A percentile compares a stretch with the other conserved stretches of the same genome.
Evolutionary conservation across 176 grass and related monocot species (phyloP).

Genomic region (Triticum monococcum): DNA sequence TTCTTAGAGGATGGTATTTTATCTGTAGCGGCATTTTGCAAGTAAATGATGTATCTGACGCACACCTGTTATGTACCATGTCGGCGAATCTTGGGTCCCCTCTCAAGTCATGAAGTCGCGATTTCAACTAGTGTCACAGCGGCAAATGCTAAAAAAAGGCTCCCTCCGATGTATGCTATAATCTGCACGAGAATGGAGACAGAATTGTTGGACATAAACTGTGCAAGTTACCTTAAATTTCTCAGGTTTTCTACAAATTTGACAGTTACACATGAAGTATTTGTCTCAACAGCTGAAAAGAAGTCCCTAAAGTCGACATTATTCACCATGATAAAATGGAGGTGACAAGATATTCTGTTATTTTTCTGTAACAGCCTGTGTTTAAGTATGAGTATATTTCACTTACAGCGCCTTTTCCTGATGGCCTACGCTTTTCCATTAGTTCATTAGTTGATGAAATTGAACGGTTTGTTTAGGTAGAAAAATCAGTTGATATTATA

Average conservation of each 20-base stretch:
- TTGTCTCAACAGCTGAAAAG: not conserved
- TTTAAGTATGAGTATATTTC: not conserved
- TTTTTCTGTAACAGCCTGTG: not conserved
- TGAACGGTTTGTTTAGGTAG: not conserved
- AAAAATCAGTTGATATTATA: not conserved
- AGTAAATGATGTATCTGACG: not conserved
- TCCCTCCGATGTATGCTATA: constrained; percentile 90
- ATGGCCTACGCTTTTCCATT: not conserved
- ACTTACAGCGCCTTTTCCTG: not conserved
- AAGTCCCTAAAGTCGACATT: not conserved
- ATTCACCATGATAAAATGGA: not conserved
- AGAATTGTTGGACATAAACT: constrained; percentile 3
- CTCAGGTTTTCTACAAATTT: not conserved
- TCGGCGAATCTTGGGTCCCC: constrained; percentile 15
- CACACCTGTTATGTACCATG: constrained; percentile 23
- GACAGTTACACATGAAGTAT: not conserved
- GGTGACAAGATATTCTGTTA: not conserved
- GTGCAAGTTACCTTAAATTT: not conserved
- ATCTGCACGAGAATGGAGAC: constrained; percentile 45
- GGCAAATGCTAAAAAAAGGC: constrained; percentile 90
- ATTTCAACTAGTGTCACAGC: constrained; percentile 83
- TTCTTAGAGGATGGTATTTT: not conserved
- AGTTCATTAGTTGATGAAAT: not conserved
- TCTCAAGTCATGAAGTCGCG: constrained; percentile 37
- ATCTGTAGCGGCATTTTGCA: not conserved